These are phyloP conservation scores for Plasmodium reichenowi DNA, from an alignment of 169 alveolate genomes.

Conservation along the genomic window DNA sequence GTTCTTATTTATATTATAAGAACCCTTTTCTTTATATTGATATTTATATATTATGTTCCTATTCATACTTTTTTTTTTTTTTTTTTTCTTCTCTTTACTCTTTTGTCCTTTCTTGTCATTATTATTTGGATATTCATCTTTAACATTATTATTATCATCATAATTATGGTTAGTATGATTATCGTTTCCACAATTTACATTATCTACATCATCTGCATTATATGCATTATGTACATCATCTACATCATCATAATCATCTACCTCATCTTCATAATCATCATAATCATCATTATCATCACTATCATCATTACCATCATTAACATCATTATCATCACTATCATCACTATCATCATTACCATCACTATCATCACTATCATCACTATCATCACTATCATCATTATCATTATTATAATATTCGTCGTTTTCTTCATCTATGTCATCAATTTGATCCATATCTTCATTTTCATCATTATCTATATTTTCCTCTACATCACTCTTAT, in stretches of 20 bases:
- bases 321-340: conserved; percentile 18
- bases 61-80: not conserved
- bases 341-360: not conserved
- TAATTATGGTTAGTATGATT: not conserved
- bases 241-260: not conserved
- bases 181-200: not conserved
- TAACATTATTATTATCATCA: too few relatives aligned
- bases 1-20: not conserved
- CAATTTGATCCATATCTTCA: conserved; percentile 8
- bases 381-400: conserved; percentile 27
- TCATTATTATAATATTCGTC: conserved; percentile 19
- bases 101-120: not conserved
- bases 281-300: not conserved
- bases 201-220: not conserved
- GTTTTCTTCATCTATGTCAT: conserved; percentile 13
- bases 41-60: not conserved
- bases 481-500: conserved; percentile 18
- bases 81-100: not conserved
- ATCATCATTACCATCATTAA: conserved; percentile 2
- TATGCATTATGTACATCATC: not conserved
- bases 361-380: conserved; percentile 8
- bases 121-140: too few relatives aligned
- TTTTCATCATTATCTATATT: conserved; percentile 16
- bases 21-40: conserved; percentile 1
- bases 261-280: not conserved